A percentile compares a stretch with the other conserved stretches of the same genome.
Conservation (phyloP, 768 basidiomycete species). For the Rhizopogon sp. region DNA sequence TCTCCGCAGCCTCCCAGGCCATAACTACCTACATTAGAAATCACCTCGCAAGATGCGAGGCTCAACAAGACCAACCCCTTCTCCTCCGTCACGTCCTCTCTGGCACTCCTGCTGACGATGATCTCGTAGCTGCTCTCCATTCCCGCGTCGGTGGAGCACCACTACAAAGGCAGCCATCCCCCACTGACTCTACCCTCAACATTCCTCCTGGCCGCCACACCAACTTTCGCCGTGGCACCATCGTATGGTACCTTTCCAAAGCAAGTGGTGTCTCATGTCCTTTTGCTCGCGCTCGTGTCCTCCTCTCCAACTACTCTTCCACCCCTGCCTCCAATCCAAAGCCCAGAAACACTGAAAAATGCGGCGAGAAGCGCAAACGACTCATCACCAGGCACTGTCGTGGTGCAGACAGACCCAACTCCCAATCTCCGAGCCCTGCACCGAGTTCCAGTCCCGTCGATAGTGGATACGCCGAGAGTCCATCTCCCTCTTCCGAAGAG, state of each 20-base stretch:
- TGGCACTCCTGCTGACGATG: slow-evolving; percentile 68
- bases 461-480: slow-evolving; percentile 21
- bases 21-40: slow-evolving; percentile 79
- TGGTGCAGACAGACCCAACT: background rate
- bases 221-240: slow-evolving; percentile 74
- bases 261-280: slow-evolving; percentile 75
- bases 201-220: slow-evolving; percentile 35
- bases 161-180: slow-evolving; percentile 27
- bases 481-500: slow-evolving; percentile 23
- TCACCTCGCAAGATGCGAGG: slow-evolving; percentile 68
- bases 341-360: slow-evolving; percentile 31
- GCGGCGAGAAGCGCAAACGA: slow-evolving; percentile 44
- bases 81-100: slow-evolving; percentile 69
- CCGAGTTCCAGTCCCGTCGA: slow-evolving; percentile 19
- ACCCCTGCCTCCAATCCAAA: slow-evolving; percentile 35
- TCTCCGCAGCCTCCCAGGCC: slow-evolving; percentile 75
- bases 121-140: slow-evolving; percentile 65
- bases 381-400: slow-evolving; percentile 6
- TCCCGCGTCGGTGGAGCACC: slow-evolving; percentile 66
- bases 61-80: slow-evolving; percentile 67
- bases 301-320: slow-evolving; percentile 57
- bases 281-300: slow-evolving; percentile 68
- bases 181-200: slow-evolving; percentile 8
- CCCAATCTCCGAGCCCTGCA: background rate
- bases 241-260: slow-evolving; percentile 76